Evolutionary conservation across 192 early-diverging fungal species (phyloP), one percentile per base, ranked within the genome.

Genomic region (Coemansia sp.): DNA sequence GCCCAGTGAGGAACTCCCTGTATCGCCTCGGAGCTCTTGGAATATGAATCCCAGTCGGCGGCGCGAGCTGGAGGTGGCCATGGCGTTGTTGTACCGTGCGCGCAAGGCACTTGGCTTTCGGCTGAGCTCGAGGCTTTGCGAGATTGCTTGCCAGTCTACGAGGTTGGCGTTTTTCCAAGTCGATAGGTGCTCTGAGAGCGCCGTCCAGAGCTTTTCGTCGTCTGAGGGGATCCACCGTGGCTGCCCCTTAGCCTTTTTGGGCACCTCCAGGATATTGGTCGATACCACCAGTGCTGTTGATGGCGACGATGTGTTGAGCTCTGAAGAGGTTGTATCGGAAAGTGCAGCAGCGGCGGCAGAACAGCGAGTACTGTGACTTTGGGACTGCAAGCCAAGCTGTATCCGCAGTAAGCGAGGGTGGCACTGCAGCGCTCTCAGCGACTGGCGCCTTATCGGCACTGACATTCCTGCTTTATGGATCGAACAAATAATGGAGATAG

Each of bases 101-200:
- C 47, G 47, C 15, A 49, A 24, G 47, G 47, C 47, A 12, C 47
- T 49, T 12, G 47, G 47, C 1, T 25, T 49, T 5, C 47, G 47
- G n/a, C 47, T 49, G 11, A 49, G 4, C 10, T 14, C 10, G 22
- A 49, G 47, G 10, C 24, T 49, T 27, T 49, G 47, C 15, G 47
- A 27, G 7, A 49, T 49, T 10, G 47, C 22, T 14, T 49, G 47
- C 47, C 47, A 49, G 47, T 49, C 9, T 49, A 49, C 27, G 10
- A 24, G 5, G 10, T 12, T 49, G 47, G 47, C 24, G 2, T 49
- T 49, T 27, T 49, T 17, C 22, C 22, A 10, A 2, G 11, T 49
- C 1, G 47, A 49, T 27, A 49, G 27, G 47, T 49, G 47, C 47
- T 49, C 47, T 27, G 47, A 49, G 25, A 49, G 47, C 47, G 47